A percentile compares a stretch with the other conserved stretches of the same genome.
Evolutionary conservation across 75 land plant species (phyloP).

Genomic region (Gnetum montanum): DNA sequence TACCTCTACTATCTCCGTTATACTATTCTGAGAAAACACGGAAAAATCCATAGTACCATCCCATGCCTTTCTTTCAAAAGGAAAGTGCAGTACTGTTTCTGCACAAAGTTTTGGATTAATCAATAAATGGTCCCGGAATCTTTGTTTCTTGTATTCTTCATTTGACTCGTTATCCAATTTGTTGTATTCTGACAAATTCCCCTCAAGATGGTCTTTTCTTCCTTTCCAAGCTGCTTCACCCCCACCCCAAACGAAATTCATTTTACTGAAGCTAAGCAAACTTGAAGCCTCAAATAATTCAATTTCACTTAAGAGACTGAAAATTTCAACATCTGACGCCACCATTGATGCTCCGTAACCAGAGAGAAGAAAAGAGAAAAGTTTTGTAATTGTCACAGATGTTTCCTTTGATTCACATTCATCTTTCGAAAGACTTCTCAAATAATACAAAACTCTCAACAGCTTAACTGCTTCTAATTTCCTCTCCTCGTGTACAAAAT

Average conservation of each 20-base stretch:
- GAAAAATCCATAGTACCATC: slow-evolving; percentile 1
- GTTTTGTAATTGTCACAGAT: slow-evolving; percentile 34
- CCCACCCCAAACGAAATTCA: slow-evolving; percentile 97
- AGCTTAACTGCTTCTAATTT: slow-evolving; percentile 66
- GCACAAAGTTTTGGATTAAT: slow-evolving; percentile 60
- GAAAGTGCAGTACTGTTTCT: slow-evolving; percentile 54
- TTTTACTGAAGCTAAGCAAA: slow-evolving; percentile 26
- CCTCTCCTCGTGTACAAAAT: slow-evolving; percentile 6
- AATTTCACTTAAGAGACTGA: slow-evolving; percentile 52
- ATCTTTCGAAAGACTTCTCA: slow-evolving; percentile 10
- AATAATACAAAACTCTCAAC: slow-evolving; percentile 30
- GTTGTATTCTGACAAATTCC: background rate
- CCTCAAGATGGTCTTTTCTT: slow-evolving; percentile 32
- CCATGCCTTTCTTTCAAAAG: slow-evolving; percentile 23
- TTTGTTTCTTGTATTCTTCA: slow-evolving; percentile 38
- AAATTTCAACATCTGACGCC: slow-evolving; percentile 60
- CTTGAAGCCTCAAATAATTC: slow-evolving; percentile 29
- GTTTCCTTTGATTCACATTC: slow-evolving; percentile 7
- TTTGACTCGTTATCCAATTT: slow-evolving; percentile 22
- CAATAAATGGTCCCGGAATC: slow-evolving; percentile 65
- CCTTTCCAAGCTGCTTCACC: slow-evolving; percentile 42
- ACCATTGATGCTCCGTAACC: slow-evolving; percentile 71
- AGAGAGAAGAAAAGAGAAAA: slow-evolving; percentile 61
- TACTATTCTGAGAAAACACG: too few relatives aligned
- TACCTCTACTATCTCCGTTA: too few relatives aligned